Conservation (phyloP, 345 rosid genomes). For the Luvunga scandens region DNA sequence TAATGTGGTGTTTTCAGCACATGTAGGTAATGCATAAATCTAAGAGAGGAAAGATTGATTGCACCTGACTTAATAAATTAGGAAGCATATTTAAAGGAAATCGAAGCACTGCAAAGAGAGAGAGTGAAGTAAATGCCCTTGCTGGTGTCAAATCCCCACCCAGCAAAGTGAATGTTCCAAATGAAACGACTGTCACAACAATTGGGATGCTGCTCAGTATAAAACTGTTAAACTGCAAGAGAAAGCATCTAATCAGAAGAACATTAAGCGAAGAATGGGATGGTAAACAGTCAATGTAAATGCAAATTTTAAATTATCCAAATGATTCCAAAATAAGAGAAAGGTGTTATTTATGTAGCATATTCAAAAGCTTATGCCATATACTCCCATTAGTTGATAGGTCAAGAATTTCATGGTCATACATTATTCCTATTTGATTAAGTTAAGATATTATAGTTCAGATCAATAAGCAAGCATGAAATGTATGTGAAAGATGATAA, state of each 20-base stretch:
- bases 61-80: conserved; percentile 82
- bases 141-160: conserved; percentile 97
- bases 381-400: background rate
- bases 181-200: conserved; percentile 78
- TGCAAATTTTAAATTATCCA: background rate
- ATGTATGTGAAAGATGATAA: background rate
- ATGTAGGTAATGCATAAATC: no score
- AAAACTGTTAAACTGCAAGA: conserved; percentile 80
- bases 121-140: conserved; percentile 94
- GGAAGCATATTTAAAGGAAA: conserved; percentile 84
- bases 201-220: conserved; percentile 85
- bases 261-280: conserved; percentile 10
- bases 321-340: no score
- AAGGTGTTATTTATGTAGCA: no score
- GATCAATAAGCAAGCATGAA: background rate
- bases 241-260: conserved; percentile 17
- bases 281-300: background rate
- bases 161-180: conserved; percentile 83
- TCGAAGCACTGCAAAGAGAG: conserved; percentile 78
- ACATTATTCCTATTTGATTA: background rate
- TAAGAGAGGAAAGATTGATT: conserved; percentile 8
- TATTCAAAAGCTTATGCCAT: background rate
- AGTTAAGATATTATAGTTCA: background rate
- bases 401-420: background rate
- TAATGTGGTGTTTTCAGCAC: background rate